Evolutionary conservation across 768 basidiomycete genomes (phyloP).

Genomic region (Coprinopsis cinerea): DNA sequence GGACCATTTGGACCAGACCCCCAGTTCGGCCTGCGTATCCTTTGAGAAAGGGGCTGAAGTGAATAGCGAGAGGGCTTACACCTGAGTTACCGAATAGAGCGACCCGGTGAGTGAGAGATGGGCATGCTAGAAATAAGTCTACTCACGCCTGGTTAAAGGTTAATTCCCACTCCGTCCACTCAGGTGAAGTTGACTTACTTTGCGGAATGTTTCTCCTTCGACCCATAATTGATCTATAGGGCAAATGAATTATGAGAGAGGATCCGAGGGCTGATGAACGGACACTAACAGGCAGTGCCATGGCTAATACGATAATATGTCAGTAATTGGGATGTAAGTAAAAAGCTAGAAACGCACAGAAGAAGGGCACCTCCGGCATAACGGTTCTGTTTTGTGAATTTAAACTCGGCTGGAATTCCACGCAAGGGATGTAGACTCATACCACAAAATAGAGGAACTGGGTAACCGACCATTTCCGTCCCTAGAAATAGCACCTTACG

Average conservation of each 20-base stretch:
- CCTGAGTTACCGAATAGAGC: neutral
- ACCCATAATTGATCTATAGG: neutral
- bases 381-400: slow-evolving; percentile 3
- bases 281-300: neutral
- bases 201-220: neutral
- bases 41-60: neutral
- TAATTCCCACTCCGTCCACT: neutral
- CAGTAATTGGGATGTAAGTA: too few species aligned
- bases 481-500: neutral
- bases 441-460: slow-evolving; percentile 10
- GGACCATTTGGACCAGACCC: neutral
- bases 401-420: too few species aligned
- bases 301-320: too few species aligned
- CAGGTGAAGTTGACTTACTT: neutral
- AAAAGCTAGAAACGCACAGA: slow-evolving; percentile 2
- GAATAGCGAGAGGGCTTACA: neutral
- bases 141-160: neutral
- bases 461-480: slow-evolving; percentile 4
- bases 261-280: neutral
- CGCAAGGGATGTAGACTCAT: neutral
- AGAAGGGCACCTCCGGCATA: slow-evolving; percentile 5
- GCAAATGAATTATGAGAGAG: neutral
- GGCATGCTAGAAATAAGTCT: neutral
- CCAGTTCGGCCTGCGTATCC: neutral
- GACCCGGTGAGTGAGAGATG: too few species aligned